Evolutionary conservation across 1,284 basidiomycete species (phyloP), one percentile per base, ranked within the genome.

Genomic region (Cryptococcus amylolentus): DNA sequence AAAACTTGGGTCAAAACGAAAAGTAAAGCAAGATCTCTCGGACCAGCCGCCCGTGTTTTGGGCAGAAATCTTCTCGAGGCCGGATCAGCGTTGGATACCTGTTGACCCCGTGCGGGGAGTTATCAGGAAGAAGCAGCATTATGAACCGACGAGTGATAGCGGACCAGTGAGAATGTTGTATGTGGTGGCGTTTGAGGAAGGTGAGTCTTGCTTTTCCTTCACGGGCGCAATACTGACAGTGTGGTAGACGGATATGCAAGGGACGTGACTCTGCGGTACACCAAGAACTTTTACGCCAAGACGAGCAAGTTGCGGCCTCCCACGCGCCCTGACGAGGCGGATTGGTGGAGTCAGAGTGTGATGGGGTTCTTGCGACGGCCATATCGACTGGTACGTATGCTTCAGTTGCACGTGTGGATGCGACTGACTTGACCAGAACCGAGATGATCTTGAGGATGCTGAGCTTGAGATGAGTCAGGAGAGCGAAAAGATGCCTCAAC

Each of bases 51-150:
- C 95, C 0, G 87, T 95, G 3, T 91, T 94, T 76, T 99, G 95
- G 96, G 91, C 90, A 1, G 96, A 98, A 76, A 90, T 97, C 0
- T 99, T 94, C 77, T 94, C 90, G 28, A 86, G 90, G 18, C 86
- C 93, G 1, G 93, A 97, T 76, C 86, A 84, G 46, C 85, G 86
- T 42, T 99, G 95, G 95, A 80, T 98, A 18, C 88, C 92, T 0
- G 87, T 98, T 43, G 96, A 99, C 74, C 91, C 92, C 4, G 83
- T 94, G 28, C 84, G 88, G 12, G 85, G 83, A 42, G 82, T 86
- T 51, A 86, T 94, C 58, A 87, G 92, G 65, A 89, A 88, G 67
- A 85, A 86, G 61, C 86, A 84, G 55, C 80, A 83, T 26, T 98
- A 95, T 77, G 93, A 98, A 74, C 95, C 95, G 0, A 74, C 51